Percentiles rank a stretch among this genome's conserved stretches.
phyloP scores from a whole-genome alignment of 2,329 filamentous ascomycete genomes.

The Cladophialophora chaetospira region DNA sequence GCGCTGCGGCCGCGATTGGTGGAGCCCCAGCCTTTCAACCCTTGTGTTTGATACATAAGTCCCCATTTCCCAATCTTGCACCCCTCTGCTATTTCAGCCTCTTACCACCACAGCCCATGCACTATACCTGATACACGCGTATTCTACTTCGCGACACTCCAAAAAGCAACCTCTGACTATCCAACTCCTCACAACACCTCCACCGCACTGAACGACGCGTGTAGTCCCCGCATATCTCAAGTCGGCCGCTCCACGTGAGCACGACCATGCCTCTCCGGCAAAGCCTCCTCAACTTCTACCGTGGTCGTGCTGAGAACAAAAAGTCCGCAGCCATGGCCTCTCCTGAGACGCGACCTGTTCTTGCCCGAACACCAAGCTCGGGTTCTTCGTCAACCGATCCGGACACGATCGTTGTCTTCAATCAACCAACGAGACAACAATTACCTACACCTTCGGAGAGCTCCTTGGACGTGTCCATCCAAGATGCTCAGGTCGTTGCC shows the following conservation, averaged over 20 bases:
- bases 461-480: slow-evolving; percentile 35
- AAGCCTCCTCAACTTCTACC: slow-evolving; percentile 31
- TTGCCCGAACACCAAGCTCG: slow-evolving; percentile 35
- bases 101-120: slow-evolving; percentile 2
- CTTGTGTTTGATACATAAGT: slow-evolving; percentile 1
- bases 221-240: background rate
- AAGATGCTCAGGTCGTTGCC: slow-evolving; percentile 20
- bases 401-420: slow-evolving; percentile 28
- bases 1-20: slow-evolving; percentile 4
- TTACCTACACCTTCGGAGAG: slow-evolving; percentile 37
- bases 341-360: slow-evolving; percentile 8
- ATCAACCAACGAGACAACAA: slow-evolving; percentile 16
- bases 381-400: slow-evolving; percentile 20
- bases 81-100: slow-evolving; percentile 17
- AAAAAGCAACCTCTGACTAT: background rate
- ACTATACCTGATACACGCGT: slow-evolving; percentile 13
- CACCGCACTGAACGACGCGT: no score
- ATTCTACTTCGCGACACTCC: background rate
- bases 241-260: background rate
- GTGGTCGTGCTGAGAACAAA: background rate
- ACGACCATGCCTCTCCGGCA: slow-evolving; percentile 33
- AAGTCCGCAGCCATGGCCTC: background rate
- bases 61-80: slow-evolving; percentile 14
- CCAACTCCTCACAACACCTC: no score
- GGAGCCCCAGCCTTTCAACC: background rate